These are phyloP conservation scores for Kluyveromyces sp. DNA, from an alignment of 1,139 yeast species.

Conservation along the genomic window DNA sequence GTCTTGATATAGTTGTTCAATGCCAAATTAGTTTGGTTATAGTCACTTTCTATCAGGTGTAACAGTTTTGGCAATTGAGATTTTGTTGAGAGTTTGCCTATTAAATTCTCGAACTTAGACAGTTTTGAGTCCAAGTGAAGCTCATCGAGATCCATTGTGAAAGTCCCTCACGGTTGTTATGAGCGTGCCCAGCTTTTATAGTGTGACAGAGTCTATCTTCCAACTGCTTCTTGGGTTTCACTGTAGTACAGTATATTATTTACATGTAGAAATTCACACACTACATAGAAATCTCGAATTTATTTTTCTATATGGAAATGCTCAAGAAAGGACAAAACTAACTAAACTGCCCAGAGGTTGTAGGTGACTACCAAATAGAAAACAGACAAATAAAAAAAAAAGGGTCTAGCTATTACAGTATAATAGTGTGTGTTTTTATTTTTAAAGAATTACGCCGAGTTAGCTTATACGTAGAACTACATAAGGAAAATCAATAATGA, in stretches of 20 bases:
- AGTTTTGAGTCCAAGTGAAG: slow-evolving; percentile 8
- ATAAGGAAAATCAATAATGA: not conserved
- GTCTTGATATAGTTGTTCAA: slow-evolving; percentile 18
- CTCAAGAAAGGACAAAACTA: too few relatives aligned
- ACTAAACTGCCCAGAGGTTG: too few relatives aligned
- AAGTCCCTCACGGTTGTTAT: not conserved
- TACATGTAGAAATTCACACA: too few relatives aligned
- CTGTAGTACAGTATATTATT: too few relatives aligned
- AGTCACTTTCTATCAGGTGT: slow-evolving; percentile 18
- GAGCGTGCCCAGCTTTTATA: too few relatives aligned
- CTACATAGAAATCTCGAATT: too few relatives aligned
- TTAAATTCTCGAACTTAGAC: slow-evolving; percentile 22
- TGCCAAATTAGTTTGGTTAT: slow-evolving; percentile 11
- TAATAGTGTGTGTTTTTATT: too few relatives aligned
- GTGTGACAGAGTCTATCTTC: not conserved
- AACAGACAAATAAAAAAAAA: too few relatives aligned
- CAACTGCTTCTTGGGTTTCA: not conserved
- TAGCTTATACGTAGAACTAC: not conserved
- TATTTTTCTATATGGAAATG: too few relatives aligned
- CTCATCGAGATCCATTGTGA: slow-evolving; percentile 3
- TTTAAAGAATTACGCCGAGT: too few relatives aligned
- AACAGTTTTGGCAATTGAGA: slow-evolving; percentile 25
- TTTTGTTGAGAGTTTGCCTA: slow-evolving; percentile 23
- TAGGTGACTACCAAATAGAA: too few relatives aligned
- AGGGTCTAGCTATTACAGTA: too few relatives aligned